Percentiles rank a stretch among this genome's conserved stretches.
phyloP scores from a whole-genome alignment of 257 asterid species.

The Perilla frutescens region DNA sequence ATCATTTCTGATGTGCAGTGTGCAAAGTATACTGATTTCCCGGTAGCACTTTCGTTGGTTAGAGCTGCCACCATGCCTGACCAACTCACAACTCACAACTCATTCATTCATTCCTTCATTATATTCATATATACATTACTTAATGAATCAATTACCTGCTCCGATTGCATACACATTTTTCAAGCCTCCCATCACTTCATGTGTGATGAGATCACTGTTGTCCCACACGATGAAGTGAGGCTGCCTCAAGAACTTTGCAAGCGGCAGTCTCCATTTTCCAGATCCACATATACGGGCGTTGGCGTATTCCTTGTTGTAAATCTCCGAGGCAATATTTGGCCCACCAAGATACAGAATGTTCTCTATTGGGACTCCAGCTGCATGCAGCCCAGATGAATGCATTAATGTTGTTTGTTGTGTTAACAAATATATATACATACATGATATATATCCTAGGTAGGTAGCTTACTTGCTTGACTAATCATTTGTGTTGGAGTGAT shows the following conservation, averaged over 20 bases:
- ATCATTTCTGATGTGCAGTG: constrained; percentile 95
- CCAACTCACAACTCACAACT: too few species aligned
- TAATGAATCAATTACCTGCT: constrained; percentile 66
- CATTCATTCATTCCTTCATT: too few species aligned
- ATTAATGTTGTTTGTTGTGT: too few species aligned
- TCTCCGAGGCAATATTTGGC: constrained; percentile 92
- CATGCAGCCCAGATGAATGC: background rate
- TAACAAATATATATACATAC: too few species aligned
- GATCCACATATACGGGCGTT: constrained; percentile 94
- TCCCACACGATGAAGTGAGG: constrained; percentile 93
- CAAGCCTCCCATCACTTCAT: constrained; percentile 96
- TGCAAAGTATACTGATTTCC: constrained; percentile 93
- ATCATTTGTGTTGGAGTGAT: constrained; percentile 95
- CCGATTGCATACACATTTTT: constrained; percentile 94
- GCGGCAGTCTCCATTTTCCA: constrained; percentile 74
- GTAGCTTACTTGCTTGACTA: constrained; percentile 69
- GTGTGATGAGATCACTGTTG: constrained; percentile 84
- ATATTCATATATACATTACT: too few species aligned
- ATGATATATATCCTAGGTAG: too few species aligned
- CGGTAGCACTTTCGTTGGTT: constrained; percentile 89
- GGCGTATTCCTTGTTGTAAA: constrained; percentile 86
- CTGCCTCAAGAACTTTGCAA: constrained; percentile 81
- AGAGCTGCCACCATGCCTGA: constrained; percentile 94
- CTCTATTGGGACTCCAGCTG: constrained; percentile 78
- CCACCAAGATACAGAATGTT: constrained; percentile 89